phyloP scores from a whole-genome alignment of 805 yeast species.

The Spathaspora boniae region DNA sequence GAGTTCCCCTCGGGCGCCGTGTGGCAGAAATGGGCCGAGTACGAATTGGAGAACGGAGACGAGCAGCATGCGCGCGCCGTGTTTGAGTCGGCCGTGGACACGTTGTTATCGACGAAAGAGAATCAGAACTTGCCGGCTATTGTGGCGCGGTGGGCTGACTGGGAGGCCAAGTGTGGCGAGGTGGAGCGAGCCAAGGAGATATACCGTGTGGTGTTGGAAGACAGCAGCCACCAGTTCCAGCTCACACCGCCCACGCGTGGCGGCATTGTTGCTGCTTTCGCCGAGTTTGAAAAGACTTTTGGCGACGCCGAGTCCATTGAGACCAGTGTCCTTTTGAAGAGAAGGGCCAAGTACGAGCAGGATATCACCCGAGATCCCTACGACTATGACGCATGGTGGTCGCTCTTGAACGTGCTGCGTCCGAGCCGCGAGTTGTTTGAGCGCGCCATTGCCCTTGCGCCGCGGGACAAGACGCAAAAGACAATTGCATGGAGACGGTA shows the following conservation, averaged over 20 bases:
- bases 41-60: constrained; percentile 46
- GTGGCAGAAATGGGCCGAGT: constrained; percentile 75
- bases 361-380: constrained; percentile 42
- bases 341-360: constrained; percentile 54
- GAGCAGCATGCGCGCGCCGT: constrained; percentile 57
- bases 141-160: constrained; percentile 58
- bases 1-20: constrained; percentile 36
- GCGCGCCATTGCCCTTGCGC: constrained; percentile 40
- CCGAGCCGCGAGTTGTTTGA: no score
- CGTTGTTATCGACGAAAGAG: constrained; percentile 29
- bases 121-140: constrained; percentile 26
- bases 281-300: constrained; percentile 62
- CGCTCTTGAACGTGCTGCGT: constrained; percentile 52
- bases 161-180: constrained; percentile 64
- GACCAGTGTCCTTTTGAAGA: constrained; percentile 46
- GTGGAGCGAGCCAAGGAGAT: constrained; percentile 61
- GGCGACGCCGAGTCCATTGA: constrained; percentile 58
- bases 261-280: constrained; percentile 34
- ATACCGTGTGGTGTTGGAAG: constrained; percentile 47
- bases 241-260: constrained; percentile 30
- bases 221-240: constrained; percentile 13
- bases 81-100: constrained; percentile 64
- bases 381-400: constrained; percentile 85
- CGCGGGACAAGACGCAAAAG: constrained; percentile 26
- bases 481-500: constrained; percentile 61